phyloP scores from a whole-genome alignment of 495 filamentous ascomycete species.

The Podospora sp. region DNA sequence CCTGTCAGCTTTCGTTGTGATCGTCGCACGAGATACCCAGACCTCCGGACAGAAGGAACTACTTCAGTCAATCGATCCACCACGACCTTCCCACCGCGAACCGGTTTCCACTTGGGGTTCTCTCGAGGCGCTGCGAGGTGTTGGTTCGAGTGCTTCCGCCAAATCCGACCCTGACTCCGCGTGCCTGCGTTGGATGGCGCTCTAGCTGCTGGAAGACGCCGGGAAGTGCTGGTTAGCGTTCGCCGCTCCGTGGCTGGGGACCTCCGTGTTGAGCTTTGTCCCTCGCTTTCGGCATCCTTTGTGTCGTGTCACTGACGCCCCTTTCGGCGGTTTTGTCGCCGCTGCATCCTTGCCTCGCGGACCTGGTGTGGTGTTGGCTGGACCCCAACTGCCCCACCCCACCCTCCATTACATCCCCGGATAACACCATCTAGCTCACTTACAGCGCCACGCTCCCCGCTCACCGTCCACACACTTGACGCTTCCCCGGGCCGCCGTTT shows the following conservation, averaged over 20 bases:
- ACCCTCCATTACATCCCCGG: constrained; percentile 14
- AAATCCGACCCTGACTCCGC: neutral
- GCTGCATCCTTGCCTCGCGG: constrained; percentile 5
- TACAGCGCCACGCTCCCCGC: constrained; percentile 17
- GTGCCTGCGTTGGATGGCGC: constrained; percentile 9
- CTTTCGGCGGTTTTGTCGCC: neutral
- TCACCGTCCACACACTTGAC: constrained; percentile 7
- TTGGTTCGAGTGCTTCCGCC: neutral
- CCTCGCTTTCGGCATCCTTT: neutral
- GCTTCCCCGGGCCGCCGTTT: constrained; percentile 17
- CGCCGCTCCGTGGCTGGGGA: neutral
- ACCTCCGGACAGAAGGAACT: neutral
- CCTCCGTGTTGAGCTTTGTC: neutral
- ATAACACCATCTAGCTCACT: constrained; percentile 14
- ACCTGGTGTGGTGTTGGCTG: neutral
- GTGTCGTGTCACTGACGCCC: neutral
- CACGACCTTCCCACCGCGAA: too few species aligned
- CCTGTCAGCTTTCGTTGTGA: neutral
- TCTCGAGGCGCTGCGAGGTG: neutral
- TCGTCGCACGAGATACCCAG: neutral
- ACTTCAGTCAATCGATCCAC: neutral
- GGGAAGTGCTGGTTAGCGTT: neutral
- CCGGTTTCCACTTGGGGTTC: too few species aligned
- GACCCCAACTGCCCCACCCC: constrained; percentile 14
- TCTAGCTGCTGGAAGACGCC: neutral